These are phyloP conservation scores for Trichoderma erinaceum DNA, from an alignment of 495 filamentous ascomycete genomes.

Conservation along the genomic window DNA sequence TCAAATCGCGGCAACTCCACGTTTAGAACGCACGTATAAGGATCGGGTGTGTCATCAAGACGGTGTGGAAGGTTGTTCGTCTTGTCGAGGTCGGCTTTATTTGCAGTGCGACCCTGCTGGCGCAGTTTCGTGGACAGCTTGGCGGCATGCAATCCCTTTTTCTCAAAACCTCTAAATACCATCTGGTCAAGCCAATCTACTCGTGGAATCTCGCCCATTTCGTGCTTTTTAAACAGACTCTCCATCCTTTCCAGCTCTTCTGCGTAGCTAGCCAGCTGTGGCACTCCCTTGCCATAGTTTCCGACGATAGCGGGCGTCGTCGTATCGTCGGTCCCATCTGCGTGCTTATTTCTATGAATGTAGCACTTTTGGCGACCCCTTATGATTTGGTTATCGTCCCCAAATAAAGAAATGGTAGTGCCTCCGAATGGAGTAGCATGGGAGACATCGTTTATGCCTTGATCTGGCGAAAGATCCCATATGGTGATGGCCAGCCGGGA, in stretches of 20 bases:
- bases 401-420: slow-evolving; percentile 84
- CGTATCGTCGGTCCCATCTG: slow-evolving; percentile 78
- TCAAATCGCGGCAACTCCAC: slow-evolving; percentile 93
- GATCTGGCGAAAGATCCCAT: slow-evolving; percentile 85
- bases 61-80: slow-evolving; percentile 29
- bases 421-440: slow-evolving; percentile 90
- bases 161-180: slow-evolving; percentile 81
- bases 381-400: slow-evolving; percentile 78
- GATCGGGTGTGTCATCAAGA: slow-evolving; percentile 41
- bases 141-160: slow-evolving; percentile 55
- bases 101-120: slow-evolving; percentile 29
- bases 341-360: slow-evolving; percentile 71
- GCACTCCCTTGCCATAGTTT: slow-evolving; percentile 23
- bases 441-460: slow-evolving; percentile 53
- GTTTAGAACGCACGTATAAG: slow-evolving; percentile 61
- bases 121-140: slow-evolving; percentile 31
- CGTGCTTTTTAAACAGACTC: slow-evolving; percentile 90
- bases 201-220: slow-evolving; percentile 89
- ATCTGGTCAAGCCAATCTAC: slow-evolving; percentile 94
- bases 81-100: slow-evolving; percentile 23
- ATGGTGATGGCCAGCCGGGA: slow-evolving; percentile 87
- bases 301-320: slow-evolving; percentile 65
- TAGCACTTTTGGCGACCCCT: slow-evolving; percentile 91
- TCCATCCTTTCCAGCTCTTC: slow-evolving; percentile 78
- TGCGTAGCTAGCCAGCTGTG: slow-evolving; percentile 50